Conservation (phyloP, 768 basidiomycete species). For the Leucosporidium yakuticum region DNA sequence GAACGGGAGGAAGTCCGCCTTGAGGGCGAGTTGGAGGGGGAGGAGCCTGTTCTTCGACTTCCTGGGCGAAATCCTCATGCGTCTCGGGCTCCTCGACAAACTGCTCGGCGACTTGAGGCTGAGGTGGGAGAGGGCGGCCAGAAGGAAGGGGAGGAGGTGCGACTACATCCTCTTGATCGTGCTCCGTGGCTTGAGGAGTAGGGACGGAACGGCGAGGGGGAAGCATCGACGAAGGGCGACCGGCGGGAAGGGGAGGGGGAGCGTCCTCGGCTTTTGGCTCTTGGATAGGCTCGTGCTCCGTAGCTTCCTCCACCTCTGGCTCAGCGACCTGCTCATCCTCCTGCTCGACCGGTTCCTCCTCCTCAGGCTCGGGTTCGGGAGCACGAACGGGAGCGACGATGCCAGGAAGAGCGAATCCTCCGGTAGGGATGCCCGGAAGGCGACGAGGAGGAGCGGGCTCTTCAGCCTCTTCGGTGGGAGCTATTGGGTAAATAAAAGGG, state of each 20-base stretch:
- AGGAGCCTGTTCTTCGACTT: constrained; percentile 15
- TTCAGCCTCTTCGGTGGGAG: neutral
- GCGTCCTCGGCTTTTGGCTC: neutral
- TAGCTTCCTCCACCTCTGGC: neutral
- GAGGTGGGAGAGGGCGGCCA: neutral
- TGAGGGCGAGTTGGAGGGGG: constrained; percentile 21
- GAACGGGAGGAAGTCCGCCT: constrained; percentile 12
- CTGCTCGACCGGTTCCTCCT: neutral
- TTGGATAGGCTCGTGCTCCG: neutral
- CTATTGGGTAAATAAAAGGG: neutral
- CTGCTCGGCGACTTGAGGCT: neutral
- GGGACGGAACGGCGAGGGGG: constrained; percentile 2
- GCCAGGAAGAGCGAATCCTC: constrained; percentile 27
- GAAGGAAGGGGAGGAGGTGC: neutral
- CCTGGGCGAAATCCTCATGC: neutral
- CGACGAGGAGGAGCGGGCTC: no score
- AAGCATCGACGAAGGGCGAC: constrained; percentile 1
- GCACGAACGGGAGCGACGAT: constrained; percentile 10
- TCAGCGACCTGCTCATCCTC: neutral
- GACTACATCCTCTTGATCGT: neutral
- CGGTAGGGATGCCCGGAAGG: constrained; percentile 17
- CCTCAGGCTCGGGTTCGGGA: neutral
- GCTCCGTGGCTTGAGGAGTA: neutral
- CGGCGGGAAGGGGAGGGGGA: constrained; percentile 1
- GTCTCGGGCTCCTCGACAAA: constrained; percentile 19